phyloP scores from a whole-genome alignment of 2,329 filamentous ascomycete species.

The Penicillium italicum region DNA sequence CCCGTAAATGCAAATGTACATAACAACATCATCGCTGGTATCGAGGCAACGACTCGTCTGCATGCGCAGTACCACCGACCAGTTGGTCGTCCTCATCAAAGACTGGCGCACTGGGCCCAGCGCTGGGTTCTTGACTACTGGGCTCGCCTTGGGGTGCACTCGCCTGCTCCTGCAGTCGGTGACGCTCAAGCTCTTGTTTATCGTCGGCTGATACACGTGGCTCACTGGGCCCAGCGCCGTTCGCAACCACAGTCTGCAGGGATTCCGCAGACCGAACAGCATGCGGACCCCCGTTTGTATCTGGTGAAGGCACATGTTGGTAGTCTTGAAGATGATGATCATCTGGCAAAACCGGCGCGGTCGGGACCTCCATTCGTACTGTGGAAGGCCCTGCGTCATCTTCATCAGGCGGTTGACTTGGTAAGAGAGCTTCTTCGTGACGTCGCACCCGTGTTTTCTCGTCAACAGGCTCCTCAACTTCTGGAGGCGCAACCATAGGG shows the following conservation, averaged over 20 bases:
- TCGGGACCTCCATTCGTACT: slow-evolving; percentile 35
- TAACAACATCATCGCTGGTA: slow-evolving; percentile 40
- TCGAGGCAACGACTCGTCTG: slow-evolving; percentile 42
- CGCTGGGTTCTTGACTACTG: slow-evolving; percentile 13
- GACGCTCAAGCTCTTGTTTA: slow-evolving; percentile 72
- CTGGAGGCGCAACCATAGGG: slow-evolving; percentile 41
- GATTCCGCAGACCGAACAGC: slow-evolving; percentile 30
- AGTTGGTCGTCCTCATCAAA: slow-evolving; percentile 55
- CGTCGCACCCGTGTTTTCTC: slow-evolving; percentile 79
- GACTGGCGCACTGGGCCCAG: slow-evolving; percentile 55
- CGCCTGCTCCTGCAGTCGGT: slow-evolving; percentile 59
- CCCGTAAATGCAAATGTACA: slow-evolving; percentile 32
- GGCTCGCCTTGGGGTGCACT: slow-evolving; percentile 53
- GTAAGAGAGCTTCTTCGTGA: slow-evolving; percentile 74
- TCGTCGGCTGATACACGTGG: slow-evolving; percentile 55
- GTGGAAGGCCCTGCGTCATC: slow-evolving; percentile 47
- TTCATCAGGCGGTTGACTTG: slow-evolving; percentile 67
- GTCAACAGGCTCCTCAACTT: slow-evolving; percentile 60
- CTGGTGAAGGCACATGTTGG: slow-evolving; percentile 27
- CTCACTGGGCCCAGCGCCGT: slow-evolving; percentile 40
- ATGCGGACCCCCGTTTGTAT: slow-evolving; percentile 19
- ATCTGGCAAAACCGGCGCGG: slow-evolving; percentile 44
- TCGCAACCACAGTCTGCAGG: slow-evolving; percentile 29
- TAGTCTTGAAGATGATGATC: slow-evolving; percentile 55
- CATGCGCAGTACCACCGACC: slow-evolving; percentile 36